Conservation (phyloP, 805 yeast species). For the Ogataea henricii region DNA sequence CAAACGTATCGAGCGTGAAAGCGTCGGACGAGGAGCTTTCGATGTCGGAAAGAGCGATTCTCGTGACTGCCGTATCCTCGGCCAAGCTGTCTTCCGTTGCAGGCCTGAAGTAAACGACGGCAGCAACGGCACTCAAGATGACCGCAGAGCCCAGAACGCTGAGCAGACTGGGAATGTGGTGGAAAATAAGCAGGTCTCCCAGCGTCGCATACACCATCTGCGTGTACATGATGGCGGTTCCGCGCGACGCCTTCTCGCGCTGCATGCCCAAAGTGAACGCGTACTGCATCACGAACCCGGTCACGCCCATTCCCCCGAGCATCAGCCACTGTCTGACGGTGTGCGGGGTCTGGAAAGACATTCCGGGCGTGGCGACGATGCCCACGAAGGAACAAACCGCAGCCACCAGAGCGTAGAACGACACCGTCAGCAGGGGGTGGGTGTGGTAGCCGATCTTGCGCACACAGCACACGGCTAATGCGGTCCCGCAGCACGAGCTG, state of each 20-base stretch:
- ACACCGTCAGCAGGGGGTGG: slow-evolving; percentile 78
- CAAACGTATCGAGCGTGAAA: neutral
- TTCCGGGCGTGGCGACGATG: slow-evolving; percentile 56
- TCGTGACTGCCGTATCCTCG: neutral
- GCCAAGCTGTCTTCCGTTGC: slow-evolving; percentile 12
- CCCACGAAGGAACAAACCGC: slow-evolving; percentile 55
- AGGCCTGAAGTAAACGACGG: slow-evolving; percentile 57
- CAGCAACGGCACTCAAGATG: slow-evolving; percentile 64
- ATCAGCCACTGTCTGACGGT: slow-evolving; percentile 66
- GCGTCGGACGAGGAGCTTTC: slow-evolving; percentile 2
- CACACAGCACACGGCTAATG: slow-evolving; percentile 66
- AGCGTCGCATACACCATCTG: slow-evolving; percentile 76
- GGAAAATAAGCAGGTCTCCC: slow-evolving; percentile 74
- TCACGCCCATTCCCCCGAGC: slow-evolving; percentile 61
- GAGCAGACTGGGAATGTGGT: slow-evolving; percentile 68
- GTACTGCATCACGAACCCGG: slow-evolving; percentile 84
- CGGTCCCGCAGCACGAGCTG: slow-evolving; percentile 69
- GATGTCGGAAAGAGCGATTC: neutral
- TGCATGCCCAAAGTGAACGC: slow-evolving; percentile 81
- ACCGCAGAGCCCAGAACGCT: slow-evolving; percentile 69
- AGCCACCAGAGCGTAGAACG: slow-evolving; percentile 69
- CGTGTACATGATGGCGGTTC: slow-evolving; percentile 73
- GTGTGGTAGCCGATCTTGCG: slow-evolving; percentile 76
- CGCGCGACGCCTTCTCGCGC: slow-evolving; percentile 75
- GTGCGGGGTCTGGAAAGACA: slow-evolving; percentile 62